These are phyloP conservation scores for Hippophae gyantsensis DNA, from an alignment of 306 rosid species.

Conservation along the genomic window DNA sequence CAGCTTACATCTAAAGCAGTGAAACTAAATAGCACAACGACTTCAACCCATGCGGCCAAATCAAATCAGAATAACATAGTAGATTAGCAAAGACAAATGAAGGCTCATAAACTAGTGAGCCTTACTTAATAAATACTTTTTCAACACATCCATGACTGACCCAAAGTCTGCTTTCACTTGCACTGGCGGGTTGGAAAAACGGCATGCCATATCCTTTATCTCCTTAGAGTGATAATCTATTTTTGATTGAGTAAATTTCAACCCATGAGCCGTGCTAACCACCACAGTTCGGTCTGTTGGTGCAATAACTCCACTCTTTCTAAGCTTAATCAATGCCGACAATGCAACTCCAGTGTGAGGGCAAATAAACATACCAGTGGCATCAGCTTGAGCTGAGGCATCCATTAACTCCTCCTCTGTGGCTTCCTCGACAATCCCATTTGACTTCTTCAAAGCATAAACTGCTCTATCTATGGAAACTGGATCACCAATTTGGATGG, in stretches of 20 bases:
- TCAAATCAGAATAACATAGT: not conserved
- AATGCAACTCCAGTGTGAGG: constrained; percentile 94
- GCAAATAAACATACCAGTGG: constrained; percentile 82
- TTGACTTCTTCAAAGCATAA: constrained; percentile 50
- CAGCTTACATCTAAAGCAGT: constrained; percentile 3
- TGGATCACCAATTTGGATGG: constrained; percentile 82
- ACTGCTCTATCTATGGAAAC: constrained; percentile 85
- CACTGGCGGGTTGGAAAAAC: constrained; percentile 63
- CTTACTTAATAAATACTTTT: constrained; percentile 67
- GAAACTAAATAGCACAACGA: not conserved
- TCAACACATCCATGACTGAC: constrained; percentile 83
- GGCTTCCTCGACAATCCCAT: constrained; percentile 88
- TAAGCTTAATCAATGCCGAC: constrained; percentile 61
- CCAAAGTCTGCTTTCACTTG: constrained; percentile 79
- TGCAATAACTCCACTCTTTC: constrained; percentile 58
- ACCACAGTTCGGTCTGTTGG: constrained; percentile 68
- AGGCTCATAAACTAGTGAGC: constrained; percentile 34
- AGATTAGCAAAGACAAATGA: constrained; percentile 17
- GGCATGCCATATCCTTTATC: constrained; percentile 69
- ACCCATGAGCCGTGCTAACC: constrained; percentile 84
- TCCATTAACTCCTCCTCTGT: constrained; percentile 88
- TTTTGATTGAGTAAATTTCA: constrained; percentile 81
- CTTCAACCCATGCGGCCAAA: constrained; percentile 3
- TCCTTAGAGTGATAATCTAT: constrained; percentile 64
- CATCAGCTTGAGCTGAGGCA: constrained; percentile 72